Base-by-base conservation (phyloP, 768 basidiomycete species). In the Suillus variegatus region DNA sequence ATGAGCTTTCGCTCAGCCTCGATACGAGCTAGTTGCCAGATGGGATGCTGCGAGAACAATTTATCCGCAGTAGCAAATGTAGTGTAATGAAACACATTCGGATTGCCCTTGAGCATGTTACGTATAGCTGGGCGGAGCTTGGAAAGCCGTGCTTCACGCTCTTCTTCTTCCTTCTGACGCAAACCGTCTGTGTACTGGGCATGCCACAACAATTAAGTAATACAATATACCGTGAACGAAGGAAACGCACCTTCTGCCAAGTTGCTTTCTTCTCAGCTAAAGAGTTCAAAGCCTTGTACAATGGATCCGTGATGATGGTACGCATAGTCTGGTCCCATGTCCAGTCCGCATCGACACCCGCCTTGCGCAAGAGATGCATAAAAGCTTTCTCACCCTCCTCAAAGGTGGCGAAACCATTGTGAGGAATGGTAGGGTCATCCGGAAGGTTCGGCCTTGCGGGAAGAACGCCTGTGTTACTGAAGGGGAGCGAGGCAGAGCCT, bases 251-350 rank as follows among this genome's bases (percentile, higher is more conserved):
- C 86, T 95, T 95, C 78, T 96, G 93, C 87, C 93, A 99, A 63
- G 90, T 88, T 63, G 88, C 82, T 80, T 97, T 99, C 81, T 95
- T 96, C 80, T 99, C 95, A 18, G 94, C 94, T 57, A 98, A 84
- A 54, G 92, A 94, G 74, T 92, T 92, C 66, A 99, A 83, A 52
- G 95, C 91, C 81, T 94, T 96, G 81, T 98, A 99, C 69, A 97
- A 78, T 52, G 97, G 97, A 82, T 99, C 97, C 71, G 95, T 98
- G 78, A 99, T 97, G 77, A 97, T 95, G 71, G 94, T 92, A 74
- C 96, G 87, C 93, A 99, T 97, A 61, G 95, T 95, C 80, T 93
- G 89, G 76, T 99, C 97, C 97, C 97, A 99, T 43, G 94, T 94
- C 93, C 94, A 98, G 68, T 85, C 89, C 54, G 91, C 88, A 77